A percentile compares a stretch with the other conserved stretches of the same genome.
Conservation (phyloP, 371 early-diverging fungal genomes). For the Mortierella sp. region DNA sequence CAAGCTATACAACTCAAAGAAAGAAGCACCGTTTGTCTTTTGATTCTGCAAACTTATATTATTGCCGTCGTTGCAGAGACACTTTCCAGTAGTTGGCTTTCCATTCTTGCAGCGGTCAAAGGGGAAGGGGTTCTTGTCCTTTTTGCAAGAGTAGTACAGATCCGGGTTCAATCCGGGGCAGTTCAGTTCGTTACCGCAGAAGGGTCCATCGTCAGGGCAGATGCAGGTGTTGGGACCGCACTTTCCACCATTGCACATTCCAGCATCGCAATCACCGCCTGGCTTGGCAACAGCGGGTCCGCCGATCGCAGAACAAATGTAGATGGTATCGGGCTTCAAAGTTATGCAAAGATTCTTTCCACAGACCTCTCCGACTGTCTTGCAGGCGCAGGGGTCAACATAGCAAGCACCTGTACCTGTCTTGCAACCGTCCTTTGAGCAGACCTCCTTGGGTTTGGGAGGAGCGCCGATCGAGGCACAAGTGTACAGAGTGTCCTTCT, state of each 20-base stretch:
- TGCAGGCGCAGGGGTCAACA: conserved; percentile 18
- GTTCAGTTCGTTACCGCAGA: conserved; percentile 15
- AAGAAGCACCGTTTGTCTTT: too few species aligned
- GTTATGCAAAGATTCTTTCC: conserved; percentile 16
- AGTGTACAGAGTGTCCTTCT: conserved; percentile 17
- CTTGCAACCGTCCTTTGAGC: not conserved
- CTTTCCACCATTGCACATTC: conserved; percentile 9
- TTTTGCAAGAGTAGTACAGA: conserved; percentile 10
- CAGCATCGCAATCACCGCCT: not conserved
- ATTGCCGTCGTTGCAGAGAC: conserved; percentile 29
- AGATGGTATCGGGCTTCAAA: conserved; percentile 6
- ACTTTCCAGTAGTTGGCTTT: conserved; percentile 10
- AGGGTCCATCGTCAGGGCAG: conserved; percentile 16
- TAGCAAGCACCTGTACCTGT: conserved; percentile 16
- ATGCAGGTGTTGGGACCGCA: conserved; percentile 13
- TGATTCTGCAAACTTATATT: too few species aligned
- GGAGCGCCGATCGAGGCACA: not conserved
- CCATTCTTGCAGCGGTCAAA: conserved; percentile 13
- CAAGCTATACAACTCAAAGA: not conserved
- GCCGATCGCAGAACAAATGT: not conserved
- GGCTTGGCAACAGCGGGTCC: not conserved
- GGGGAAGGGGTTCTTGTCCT: conserved; percentile 15
- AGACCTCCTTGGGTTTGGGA: not conserved
- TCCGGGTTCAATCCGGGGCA: conserved; percentile 23
- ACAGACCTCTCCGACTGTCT: conserved; percentile 11